Percentiles rank a stretch among this genome's conserved stretches.
Evolutionary conservation across 208 protist genomes (phyloP).

Genomic region (Acanthamoeba lenticulata): DNA sequence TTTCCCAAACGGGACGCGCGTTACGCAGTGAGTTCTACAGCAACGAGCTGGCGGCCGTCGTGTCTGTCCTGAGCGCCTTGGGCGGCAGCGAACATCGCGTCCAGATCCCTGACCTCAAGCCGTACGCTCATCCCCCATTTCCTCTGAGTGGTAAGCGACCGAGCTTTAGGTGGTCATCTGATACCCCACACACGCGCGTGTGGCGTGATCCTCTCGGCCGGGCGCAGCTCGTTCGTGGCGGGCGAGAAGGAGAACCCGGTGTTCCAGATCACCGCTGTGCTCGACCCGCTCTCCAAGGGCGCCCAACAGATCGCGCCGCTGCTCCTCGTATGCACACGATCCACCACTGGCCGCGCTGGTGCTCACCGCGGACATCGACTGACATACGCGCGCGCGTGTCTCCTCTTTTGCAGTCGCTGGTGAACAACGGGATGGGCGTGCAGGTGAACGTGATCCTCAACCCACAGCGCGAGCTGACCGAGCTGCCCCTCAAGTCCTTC

Average conservation of each 20-base stretch:
- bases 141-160: background rate
- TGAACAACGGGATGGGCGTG: conserved; percentile 39
- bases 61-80: background rate
- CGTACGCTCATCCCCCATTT: background rate
- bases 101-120: background rate
- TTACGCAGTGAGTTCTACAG: conserved; percentile 18
- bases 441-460: conserved; percentile 75
- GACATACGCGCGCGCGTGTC: background rate
- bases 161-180: no score
- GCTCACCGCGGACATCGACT: no score
- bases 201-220: no score
- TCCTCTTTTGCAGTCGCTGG: background rate
- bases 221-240: conserved; percentile 3
- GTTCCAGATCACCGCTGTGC: conserved; percentile 78
- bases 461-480: conserved; percentile 77
- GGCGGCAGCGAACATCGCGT: background rate
- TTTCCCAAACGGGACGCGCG: no score
- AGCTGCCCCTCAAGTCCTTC: conserved; percentile 92
- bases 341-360: no score
- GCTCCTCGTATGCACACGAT: conserved; percentile 82
- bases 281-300: conserved; percentile 91
- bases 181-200: no score
- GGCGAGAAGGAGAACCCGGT: background rate
- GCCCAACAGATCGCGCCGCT: conserved; percentile 91
- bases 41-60: background rate